A percentile compares a stretch with the other conserved stretches of the same genome.
Evolutionary conservation across 2,329 filamentous ascomycete genomes (phyloP).

Genomic region (Cordyceps tenuipes): DNA sequence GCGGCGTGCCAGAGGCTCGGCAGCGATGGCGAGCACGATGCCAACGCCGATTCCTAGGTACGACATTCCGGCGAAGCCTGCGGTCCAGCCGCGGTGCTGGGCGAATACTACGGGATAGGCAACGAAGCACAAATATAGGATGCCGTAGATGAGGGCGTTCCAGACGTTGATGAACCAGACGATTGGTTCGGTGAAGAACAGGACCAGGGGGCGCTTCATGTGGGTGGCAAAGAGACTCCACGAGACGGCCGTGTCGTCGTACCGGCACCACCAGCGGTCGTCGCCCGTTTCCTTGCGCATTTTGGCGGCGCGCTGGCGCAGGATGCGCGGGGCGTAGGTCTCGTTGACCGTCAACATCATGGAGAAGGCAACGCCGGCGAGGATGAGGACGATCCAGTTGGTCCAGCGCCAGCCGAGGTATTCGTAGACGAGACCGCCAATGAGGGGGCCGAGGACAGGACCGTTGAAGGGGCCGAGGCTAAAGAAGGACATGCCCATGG

Average conservation of each 20-base stretch:
- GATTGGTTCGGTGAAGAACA: constrained; percentile 77
- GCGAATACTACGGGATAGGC: constrained; percentile 82
- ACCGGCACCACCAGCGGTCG: constrained; percentile 67
- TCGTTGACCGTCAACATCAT: constrained; percentile 57
- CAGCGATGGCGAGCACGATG: constrained; percentile 50
- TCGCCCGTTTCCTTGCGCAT: constrained; percentile 62
- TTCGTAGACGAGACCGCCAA: constrained; percentile 64
- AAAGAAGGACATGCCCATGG: constrained; percentile 72
- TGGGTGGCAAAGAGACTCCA: constrained; percentile 62
- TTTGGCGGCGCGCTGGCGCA: constrained; percentile 57
- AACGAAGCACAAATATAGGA: constrained; percentile 84
- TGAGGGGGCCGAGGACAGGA: constrained; percentile 30
- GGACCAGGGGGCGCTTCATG: constrained; percentile 66
- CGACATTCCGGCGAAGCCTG: constrained; percentile 65
- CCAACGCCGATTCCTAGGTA: constrained; percentile 65
- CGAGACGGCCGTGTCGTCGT: constrained; percentile 64
- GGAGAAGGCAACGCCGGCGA: constrained; percentile 52
- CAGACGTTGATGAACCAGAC: constrained; percentile 60
- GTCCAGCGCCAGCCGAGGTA: constrained; percentile 83
- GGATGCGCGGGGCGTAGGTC: constrained; percentile 65
- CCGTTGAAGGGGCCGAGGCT: constrained; percentile 72
- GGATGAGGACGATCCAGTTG: constrained; percentile 71
- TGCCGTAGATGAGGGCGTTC: constrained; percentile 62
- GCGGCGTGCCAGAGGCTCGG: constrained; percentile 64
- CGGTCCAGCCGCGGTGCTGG: constrained; percentile 65